Evolutionary conservation across 345 rosid genomes (phyloP), one percentile per base, ranked within the genome.

Genomic region (Rhodamnia rubescens): DNA sequence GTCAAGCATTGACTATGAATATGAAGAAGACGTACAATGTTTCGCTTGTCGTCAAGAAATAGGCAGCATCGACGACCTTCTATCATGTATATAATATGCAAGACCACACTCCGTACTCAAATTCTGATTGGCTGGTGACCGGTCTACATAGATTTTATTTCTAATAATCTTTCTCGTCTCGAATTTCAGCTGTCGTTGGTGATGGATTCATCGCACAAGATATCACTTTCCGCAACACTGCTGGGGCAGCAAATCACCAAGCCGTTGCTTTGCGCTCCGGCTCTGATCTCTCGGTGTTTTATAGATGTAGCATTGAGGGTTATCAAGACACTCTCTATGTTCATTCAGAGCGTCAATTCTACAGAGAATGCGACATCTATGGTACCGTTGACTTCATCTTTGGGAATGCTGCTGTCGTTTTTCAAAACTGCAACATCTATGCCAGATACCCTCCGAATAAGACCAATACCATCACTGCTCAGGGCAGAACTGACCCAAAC

Each of bases 261-360:
- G 98, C 96, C 0, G 96, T 95, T 8, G 95, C 96, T 57, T 89
- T 95, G 85, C 90, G 96, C 27, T 93, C 96, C 42, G 94, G 93
- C 16, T 90, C 95, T 3, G 96, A 95, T 82, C 93, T 91, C 87
- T 94, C 96, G 0, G 94, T 93, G 49, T 93, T 95, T 81, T 94
- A 92, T 83, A 88, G 86, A 10, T 95, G 95, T n/a, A 87, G 95
- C 51, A 89, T 94, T 20, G 94, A 93, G 82, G 95, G 94, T 0
- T 91, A 92, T 84, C 95, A 94, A 74, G 96, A 92, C 90, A 94
- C 96, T 5, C 91, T 94, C 57, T 92, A 94, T 74, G 93, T 87
- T 64, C 92, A 92, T 84, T 94, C 96, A 14, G 88, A 92, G 5
- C 81, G 93, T 18, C 95, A 94, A 86, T 94, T 92, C 90, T 94